Base-by-base conservation (phyloP, 1,139 yeast genomes). In the Scheffersomyces titani region DNA sequence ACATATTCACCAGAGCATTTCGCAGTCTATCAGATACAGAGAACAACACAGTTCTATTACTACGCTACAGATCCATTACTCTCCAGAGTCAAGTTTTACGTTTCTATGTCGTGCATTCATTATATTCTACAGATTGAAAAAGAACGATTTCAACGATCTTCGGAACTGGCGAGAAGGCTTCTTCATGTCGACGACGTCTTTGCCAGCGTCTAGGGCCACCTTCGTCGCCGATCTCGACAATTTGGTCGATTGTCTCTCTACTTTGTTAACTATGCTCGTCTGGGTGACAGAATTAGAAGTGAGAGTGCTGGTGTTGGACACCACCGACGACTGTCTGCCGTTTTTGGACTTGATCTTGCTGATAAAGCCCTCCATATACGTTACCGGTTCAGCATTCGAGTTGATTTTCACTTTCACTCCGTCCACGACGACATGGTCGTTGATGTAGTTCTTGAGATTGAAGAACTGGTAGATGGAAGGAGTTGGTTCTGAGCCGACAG, bases 391-490 rank as follows among this genome's bases (percentile, higher is more conserved):
- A 7, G 49, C 4, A 46, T 46, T 46, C 6, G 24, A 19, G 24
- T 46, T 22, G 24, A 46, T 19, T 13, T 46, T 46, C 40, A 30
- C 40, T 16, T 11, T 30, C 16, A 30, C 40, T 30, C 40, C 40
- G 40, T 30, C 4, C 40, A 30, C 40, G 11, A 30, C 40, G 2
- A 30, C 40, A 11, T 30, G 40, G 20, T 46, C 49, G 22, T 46
- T 46, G 49, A 46, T 19, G 53, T 58, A 62, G 54, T 55, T 57
- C 48, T 63, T 62, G 21, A 59, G 55, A 49, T 61, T 64, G 51
- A 64, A 64, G 58, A 56, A 64, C 53, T 55, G 59, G 52, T 62
- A 64, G 47, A 63, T 55, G 20, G 53, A 53, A 7, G 55, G 46
- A 4, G 9, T 44, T 6, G 40, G 22, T 20, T 30, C 24, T 13